Evolutionary conservation across 345 rosid genomes (phyloP).

Genomic region (Eutrema japonicum): DNA sequence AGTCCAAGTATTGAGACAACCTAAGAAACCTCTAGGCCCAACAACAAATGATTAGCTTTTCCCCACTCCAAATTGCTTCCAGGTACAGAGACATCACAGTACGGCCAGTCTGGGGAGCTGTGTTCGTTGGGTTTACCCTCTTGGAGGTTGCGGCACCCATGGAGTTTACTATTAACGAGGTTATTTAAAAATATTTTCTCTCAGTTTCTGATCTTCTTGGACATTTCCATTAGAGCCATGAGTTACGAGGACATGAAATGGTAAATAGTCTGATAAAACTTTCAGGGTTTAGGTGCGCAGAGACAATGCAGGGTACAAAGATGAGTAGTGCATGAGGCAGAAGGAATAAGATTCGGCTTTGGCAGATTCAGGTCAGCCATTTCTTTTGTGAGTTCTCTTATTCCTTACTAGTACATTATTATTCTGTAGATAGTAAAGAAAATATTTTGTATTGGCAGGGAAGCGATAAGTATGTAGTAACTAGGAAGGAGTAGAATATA

Average conservation of each 20-base stretch:
- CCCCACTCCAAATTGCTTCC: constrained; percentile 17
- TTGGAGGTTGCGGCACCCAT: constrained; percentile 15
- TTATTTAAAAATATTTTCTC: not conserved
- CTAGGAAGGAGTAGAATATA: not conserved
- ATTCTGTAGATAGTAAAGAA: constrained; percentile 1
- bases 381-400: not conserved
- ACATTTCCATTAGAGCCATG: constrained; percentile 8
- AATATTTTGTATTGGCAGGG: constrained; percentile 6
- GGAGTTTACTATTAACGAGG: constrained; percentile 20
- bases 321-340: constrained; percentile 23
- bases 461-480: not conserved
- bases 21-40: constrained; percentile 37
- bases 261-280: constrained; percentile 9
- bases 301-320: constrained; percentile 25
- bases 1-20: constrained; percentile 43
- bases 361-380: constrained; percentile 20
- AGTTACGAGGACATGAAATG: constrained; percentile 8
- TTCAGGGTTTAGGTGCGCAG: not conserved
- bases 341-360: constrained; percentile 8
- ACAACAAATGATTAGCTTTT: constrained; percentile 31
- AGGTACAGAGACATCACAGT: constrained; percentile 30
- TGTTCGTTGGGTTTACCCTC: constrained; percentile 19
- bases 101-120: constrained; percentile 17
- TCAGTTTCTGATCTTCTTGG: constrained; percentile 3
- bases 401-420: not conserved